Evolutionary conservation across 2,329 filamentous ascomycete genomes (phyloP), one percentile per base, ranked within the genome.

Genomic region (Fusarium coffeatum): DNA sequence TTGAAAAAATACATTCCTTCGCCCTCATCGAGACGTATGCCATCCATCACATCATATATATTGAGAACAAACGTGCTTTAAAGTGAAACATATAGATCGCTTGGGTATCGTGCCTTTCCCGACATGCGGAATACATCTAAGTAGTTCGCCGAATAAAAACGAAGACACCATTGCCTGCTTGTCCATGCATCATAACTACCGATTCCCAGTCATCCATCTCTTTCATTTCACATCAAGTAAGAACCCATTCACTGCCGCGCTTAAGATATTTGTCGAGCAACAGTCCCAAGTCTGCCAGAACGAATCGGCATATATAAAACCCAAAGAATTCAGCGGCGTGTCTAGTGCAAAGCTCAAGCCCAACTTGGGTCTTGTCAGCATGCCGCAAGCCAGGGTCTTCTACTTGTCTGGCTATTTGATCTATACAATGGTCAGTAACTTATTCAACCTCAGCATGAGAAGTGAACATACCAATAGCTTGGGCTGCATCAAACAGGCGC

Each of bases 261-360:
- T 99, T 99, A 79, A 99, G 91, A 77, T 96, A 98, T 79, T 98
- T 99, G 80, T 99, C 96, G 73, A 99, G 84, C 83, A 99, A 85
- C 77, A 96, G 80, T 41, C 90, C 87, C 66, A 99, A 83, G 79
- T 99, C 96, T 6, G 90, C 86, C 65, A 99, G 84, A n/a, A 94
- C 94, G 78, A 99, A 99, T 20, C 96, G 91, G 80, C 95, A 98
- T 28, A 99, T 87, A 79, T 96, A 98, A 80, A 99, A 98, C 18
- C 92, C 94, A 79, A 99, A 99, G 81, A 99, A 99, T 80, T 99
- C 96, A 34, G 95, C 93, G 10, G 95, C 96, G 79, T 98, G 95
- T 42, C 95, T 89, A 37, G 94, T 94, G 78, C 93, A 96, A 42
- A 99, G 87, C 81, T 99, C 96, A 34, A 99, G 88, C 12, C 96